Conservation (phyloP, 2,329 filamentous ascomycete species). For the Penicillium janthinellum region DNA sequence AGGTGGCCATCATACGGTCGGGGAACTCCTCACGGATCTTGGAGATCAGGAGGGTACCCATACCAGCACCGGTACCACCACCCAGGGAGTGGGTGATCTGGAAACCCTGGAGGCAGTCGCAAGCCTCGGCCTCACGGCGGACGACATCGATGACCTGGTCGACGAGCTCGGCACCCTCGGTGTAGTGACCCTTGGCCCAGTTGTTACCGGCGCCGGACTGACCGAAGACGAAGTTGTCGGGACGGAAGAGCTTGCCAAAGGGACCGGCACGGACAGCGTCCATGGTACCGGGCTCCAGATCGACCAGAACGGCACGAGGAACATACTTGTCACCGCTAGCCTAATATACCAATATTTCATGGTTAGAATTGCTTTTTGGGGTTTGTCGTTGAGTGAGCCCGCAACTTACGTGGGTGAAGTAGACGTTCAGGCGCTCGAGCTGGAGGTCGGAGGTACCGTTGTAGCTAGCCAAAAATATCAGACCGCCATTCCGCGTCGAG, state of each 20-base stretch:
- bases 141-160: slow-evolving; percentile 98
- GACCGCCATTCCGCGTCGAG: slow-evolving; percentile 20
- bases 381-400: background rate
- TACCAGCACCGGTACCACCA: slow-evolving; percentile 99
- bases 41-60: slow-evolving; percentile 99
- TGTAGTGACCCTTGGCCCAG: slow-evolving; percentile 99
- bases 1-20: slow-evolving; percentile 99
- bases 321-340: slow-evolving; percentile 98
- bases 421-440: slow-evolving; percentile 99
- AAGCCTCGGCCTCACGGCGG: slow-evolving; percentile 96
- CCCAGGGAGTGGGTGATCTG: slow-evolving; percentile 99
- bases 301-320: slow-evolving; percentile 97
- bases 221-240: slow-evolving; percentile 99
- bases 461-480: slow-evolving; percentile 64
- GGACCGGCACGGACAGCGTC: slow-evolving; percentile 97
- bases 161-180: slow-evolving; percentile 97
- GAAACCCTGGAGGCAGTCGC: slow-evolving; percentile 99
- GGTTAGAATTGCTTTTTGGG: slow-evolving; percentile 1
- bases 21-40: slow-evolving; percentile 99
- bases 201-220: slow-evolving; percentile 99
- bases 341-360: slow-evolving; percentile 49
- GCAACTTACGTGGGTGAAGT: slow-evolving; percentile 83
- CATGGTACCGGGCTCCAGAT: slow-evolving; percentile 99
- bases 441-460: slow-evolving; percentile 98
- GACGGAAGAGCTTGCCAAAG: slow-evolving; percentile 98